Base-by-base conservation (phyloP, 2,329 filamentous ascomycete species). In the Stachybotrys elegans region DNA sequence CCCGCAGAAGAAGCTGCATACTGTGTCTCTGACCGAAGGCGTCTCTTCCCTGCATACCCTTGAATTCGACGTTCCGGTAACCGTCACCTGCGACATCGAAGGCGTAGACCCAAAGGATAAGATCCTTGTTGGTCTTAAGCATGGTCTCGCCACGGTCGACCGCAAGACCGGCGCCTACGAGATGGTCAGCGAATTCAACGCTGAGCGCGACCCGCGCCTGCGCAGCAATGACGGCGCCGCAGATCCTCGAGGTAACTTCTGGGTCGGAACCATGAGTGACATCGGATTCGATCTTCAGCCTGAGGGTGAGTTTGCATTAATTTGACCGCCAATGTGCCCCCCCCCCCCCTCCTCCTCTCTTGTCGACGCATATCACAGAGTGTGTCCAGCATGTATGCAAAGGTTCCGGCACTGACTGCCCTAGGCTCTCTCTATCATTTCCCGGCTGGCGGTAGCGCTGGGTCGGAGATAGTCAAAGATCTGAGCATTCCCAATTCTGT, bases 261-360 rank as follows among this genome's bases (percentile, higher is more conserved):
- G 88, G 86, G 73, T 90, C 6, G 88, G 89, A 7, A 79, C 79
- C 49, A 95, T 95, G 87, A 93, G 88, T 50, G 88, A 95, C 58
- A 79, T 81, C 54, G 66, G 65, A 14, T 53, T 68, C 17, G 76
- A 76, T 25, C 63, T 88, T 44, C 71, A 82, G 56, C 70, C 79
- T 37, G 76, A 84, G 62, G 77, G 78, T 78, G 55, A 60, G 67
- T 53, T 40, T 65, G 9, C n/a, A n/a, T n/a, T n/a, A n/a, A n/a
- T n/a, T n/a, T n/a, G n/a, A n/a, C n/a, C n/a, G n/a, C n/a, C n/a
- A n/a, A n/a, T n/a, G n/a, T n/a, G n/a, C n/a, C n/a, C n/a, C n/a
- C n/a, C n/a, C n/a, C n/a, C n/a, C n/a, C n/a, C n/a, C n/a, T n/a
- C n/a, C n/a, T n/a, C n/a, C n/a, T n/a, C n/a, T n/a, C n/a, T n/a